Evolutionary conservation across 2,329 filamentous ascomycete species (phyloP), one percentile per base, ranked within the genome.

Genomic region (Peltaster fructicola): DNA sequence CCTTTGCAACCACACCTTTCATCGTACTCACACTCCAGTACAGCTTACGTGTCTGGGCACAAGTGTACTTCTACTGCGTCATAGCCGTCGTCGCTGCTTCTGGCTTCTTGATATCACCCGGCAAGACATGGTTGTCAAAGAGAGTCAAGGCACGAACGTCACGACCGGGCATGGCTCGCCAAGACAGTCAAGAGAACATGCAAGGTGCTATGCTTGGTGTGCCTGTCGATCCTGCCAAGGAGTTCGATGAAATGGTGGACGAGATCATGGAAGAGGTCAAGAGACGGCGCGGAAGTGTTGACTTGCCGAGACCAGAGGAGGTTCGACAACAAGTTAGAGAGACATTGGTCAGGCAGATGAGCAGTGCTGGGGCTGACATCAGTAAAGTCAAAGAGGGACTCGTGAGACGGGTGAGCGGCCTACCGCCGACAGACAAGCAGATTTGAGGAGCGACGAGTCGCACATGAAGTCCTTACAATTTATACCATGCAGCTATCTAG

Each of bases 31-130:
- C 61, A 12, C 69, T 93, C 35, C 53, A 59, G 10, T 65, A 70
- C 31, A 84, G 75, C 7, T 51, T 90, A 20, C 56, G 61, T 3
- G 73, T 79, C 30, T 98, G 88, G 88, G 55, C 68, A 1, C 69
- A 78, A 20, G 77, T 93, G 17, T 88, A 92, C 54, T 95, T 82
- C 56, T 98, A 90, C 52, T 71, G 68, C 15, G 59, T 88, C 27
- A 45, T 84, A 32, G 73, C 71, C 36, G 76, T 76, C 1, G 52
- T 59, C 7, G 47, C 54, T 1, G 68, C 71, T 10, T 67, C 84
- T 29, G 66, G 59, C 6, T 75, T 92, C 55, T 92, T 95, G 44
- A 65, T 72, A 19, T 80, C 77, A 1, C 80, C 81, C 0, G 76
- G 68, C 2, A 90, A 84, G 48, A 51, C 55, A 4, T 54, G 46